phyloP scores from a whole-genome alignment of 148 eudicot species.

The Rhododendron griersonianum region DNA sequence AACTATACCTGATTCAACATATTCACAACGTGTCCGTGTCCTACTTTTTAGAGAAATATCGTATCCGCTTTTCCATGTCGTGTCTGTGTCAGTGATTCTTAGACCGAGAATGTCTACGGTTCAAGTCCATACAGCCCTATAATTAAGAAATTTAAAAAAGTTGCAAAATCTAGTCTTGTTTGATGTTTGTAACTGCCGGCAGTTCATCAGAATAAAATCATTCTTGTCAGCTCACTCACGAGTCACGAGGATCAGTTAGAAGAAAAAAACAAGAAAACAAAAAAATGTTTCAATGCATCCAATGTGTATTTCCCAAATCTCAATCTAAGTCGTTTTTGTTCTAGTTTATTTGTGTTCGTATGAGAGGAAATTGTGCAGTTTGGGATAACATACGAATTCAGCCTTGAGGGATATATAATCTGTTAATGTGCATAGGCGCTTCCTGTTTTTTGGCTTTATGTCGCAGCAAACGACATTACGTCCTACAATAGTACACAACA shows the following conservation, averaged over 20 bases:
- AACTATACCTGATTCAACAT: neutral
- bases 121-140: no score
- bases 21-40: no score
- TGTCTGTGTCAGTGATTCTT: no score
- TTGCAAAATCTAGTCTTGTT: neutral
- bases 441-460: neutral
- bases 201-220: neutral
- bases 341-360: neutral
- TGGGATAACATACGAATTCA: neutral
- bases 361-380: neutral
- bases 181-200: neutral
- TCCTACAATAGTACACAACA: neutral
- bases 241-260: neutral
- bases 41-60: no score
- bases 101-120: no score
- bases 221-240: neutral
- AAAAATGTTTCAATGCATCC: neutral
- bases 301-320: neutral
- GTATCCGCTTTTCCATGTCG: no score
- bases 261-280: neutral
- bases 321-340: neutral
- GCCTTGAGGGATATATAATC: neutral
- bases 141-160: neutral
- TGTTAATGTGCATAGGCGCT: neutral
- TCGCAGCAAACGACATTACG: neutral